A percentile compares a stretch with the other conserved stretches of the same genome.
phyloP scores from a whole-genome alignment of 257 asterid genomes.

The Coffea canephora region DNA sequence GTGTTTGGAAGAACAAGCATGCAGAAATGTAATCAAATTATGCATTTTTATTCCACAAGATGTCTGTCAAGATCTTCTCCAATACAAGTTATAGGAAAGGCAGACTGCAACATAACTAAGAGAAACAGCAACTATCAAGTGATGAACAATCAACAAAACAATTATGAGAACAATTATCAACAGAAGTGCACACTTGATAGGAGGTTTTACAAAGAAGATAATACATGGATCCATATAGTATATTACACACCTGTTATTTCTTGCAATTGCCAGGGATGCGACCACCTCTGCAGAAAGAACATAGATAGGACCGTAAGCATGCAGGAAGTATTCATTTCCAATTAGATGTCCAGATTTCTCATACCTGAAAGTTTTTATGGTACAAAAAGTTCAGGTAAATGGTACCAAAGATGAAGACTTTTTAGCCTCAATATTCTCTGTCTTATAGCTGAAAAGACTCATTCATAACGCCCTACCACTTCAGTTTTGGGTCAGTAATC shows the following conservation, averaged over 20 bases:
- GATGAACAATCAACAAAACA: background rate
- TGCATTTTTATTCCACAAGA: background rate
- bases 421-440: background rate
- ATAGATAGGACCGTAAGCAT: conserved; percentile 32
- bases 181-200: background rate
- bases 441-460: background rate
- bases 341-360: conserved; percentile 31
- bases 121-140: background rate
- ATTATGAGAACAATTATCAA: background rate
- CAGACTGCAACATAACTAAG: background rate
- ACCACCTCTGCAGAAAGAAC: conserved; percentile 29
- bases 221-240: background rate
- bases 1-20: background rate
- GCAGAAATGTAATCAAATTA: background rate
- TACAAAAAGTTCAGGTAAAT: conserved; percentile 1
- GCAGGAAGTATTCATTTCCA: conserved; percentile 27
- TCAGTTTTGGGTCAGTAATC: conserved; percentile 25
- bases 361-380: conserved; percentile 17
- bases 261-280: conserved; percentile 20
- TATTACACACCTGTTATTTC: conserved; percentile 16
- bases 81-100: background rate
- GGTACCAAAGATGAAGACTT: background rate
- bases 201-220: background rate
- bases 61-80: background rate
- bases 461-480: conserved; percentile 13